Evolutionary conservation across 2,329 filamentous ascomycete genomes (phyloP).

Genomic region (Furcasterigmium furcatum): DNA sequence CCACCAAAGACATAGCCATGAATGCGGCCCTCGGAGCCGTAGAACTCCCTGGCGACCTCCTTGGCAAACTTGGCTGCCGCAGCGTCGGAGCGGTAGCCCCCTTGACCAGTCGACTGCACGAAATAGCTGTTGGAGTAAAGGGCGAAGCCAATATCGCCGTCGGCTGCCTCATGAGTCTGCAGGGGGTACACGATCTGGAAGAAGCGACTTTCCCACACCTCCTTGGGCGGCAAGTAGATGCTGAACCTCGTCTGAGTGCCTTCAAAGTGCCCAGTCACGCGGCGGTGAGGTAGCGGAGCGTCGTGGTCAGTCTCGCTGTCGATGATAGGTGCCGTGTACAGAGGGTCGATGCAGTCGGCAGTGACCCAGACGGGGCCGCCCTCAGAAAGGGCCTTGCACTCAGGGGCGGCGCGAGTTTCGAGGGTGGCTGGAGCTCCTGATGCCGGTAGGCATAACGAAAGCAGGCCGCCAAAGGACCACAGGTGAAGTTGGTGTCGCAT

Average conservation of each 20-base stretch:
- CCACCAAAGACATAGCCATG: conserved; percentile 17
- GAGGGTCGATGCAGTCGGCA: conserved; percentile 6
- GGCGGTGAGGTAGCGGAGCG: conserved; percentile 8
- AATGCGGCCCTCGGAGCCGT: conserved; percentile 7
- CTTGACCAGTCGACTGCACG: conserved; percentile 10
- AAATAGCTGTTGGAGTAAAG: conserved; percentile 15
- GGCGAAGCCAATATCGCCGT: conserved; percentile 11
- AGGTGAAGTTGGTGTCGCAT: too few species aligned
- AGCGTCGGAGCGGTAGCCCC: conserved; percentile 16
- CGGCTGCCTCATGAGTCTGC: conserved; percentile 9
- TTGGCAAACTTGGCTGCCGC: conserved; percentile 15
- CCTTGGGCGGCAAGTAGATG: conserved; percentile 15
- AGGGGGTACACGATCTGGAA: conserved; percentile 15
- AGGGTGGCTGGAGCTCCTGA: too few species aligned
- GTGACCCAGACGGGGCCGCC: not conserved
- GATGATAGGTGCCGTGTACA: conserved; percentile 8
- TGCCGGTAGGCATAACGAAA: too few species aligned
- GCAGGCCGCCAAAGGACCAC: too few species aligned
- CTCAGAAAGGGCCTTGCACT: not conserved
- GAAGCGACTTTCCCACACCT: conserved; percentile 13
- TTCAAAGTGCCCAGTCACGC: conserved; percentile 12
- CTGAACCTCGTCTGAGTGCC: conserved; percentile 15
- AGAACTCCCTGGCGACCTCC: conserved; percentile 11
- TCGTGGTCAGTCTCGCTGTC: conserved; percentile 7
- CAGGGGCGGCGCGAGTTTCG: not conserved